phyloP scores from a whole-genome alignment of 2,329 filamentous ascomycete genomes.

The Colletotrichum sansevieriae region DNA sequence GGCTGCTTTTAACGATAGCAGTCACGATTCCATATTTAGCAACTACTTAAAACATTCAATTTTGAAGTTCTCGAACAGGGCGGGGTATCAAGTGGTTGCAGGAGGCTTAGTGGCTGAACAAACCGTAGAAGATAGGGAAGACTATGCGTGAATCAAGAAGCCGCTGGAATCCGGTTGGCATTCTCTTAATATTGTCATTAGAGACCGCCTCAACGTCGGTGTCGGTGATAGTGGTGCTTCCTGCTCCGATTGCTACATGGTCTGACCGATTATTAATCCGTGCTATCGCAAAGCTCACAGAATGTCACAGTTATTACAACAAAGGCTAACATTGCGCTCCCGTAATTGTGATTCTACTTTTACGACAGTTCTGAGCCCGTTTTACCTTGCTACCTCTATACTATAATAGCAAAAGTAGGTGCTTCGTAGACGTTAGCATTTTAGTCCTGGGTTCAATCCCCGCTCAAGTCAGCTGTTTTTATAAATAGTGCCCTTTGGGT shows the following conservation, averaged over 20 bases:
- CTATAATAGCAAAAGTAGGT: too few relatives aligned
- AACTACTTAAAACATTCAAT: neutral
- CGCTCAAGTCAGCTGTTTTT: too few relatives aligned
- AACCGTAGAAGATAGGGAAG: neutral
- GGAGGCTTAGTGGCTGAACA: neutral
- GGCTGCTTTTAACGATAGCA: neutral
- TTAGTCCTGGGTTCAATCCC: too few relatives aligned
- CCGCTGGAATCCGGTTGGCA: neutral
- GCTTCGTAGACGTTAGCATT: too few relatives aligned
- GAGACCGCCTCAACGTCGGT: neutral
- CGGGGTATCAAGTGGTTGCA: neutral
- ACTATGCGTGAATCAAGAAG: neutral
- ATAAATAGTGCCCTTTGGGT: too few relatives aligned
- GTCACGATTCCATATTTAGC: neutral
- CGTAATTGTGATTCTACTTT: too few relatives aligned
- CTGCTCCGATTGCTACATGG: neutral
- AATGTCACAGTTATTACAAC: neutral
- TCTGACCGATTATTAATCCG: neutral
- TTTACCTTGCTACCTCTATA: too few relatives aligned
- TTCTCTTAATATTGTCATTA: neutral
- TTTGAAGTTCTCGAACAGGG: neutral
- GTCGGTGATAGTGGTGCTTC: neutral
- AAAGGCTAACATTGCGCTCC: too few relatives aligned
- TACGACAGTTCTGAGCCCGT: too few relatives aligned
- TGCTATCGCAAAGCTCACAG: neutral